Evolutionary conservation across 345 rosid species (phyloP), one percentile per base, ranked within the genome.

Genomic region (Arabis alpina): DNA sequence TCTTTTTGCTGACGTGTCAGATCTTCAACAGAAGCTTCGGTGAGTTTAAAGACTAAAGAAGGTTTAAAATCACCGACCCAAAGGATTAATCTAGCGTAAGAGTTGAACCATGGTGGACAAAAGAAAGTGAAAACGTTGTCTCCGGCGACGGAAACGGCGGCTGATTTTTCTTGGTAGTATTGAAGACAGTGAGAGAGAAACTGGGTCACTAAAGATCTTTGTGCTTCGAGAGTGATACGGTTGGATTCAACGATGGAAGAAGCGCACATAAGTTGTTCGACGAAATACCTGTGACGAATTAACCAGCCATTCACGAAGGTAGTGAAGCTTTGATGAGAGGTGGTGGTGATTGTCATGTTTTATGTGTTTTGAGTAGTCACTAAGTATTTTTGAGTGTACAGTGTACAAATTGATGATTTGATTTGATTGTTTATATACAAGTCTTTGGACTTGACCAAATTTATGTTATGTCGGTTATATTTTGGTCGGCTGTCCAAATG

Each of bases 61-160:
- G 78, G 78, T 47, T 37, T 74, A 27, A 67, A 74, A 34, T 74
- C 78, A 12, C 78, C 78, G 62, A 74, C 56, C 78, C 78, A 74
- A 43, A 74, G 62, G 23, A 74, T 43, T 30, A 74, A 73, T 53
- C 27, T 74, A 3, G 78, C 78, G 57, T 74, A 74, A 13, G 78
- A 53, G 68, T 4, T 60, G 27, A 67, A 74, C 78, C 78, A 74
- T 12, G 78, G 73, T 1, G 78, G 78, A 13, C 50, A 74, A 40
- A 74, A 67, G 61, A 74, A 74, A 9, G 78, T 67, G 68, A 74
- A 74, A 0, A 74, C 68, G 73, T 52, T 74, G 43, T 74, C 78
- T 11, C 73, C 68, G 55, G 78, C 63, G 63, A 60, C 3, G n/a
- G 78, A 59, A 4, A 74, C 73, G 39, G 69, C 51, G 64, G 68